These are phyloP conservation scores for Elongisporangium prolatum DNA, from an alignment of 352 stramenopile genomes.

Conservation along the genomic window DNA sequence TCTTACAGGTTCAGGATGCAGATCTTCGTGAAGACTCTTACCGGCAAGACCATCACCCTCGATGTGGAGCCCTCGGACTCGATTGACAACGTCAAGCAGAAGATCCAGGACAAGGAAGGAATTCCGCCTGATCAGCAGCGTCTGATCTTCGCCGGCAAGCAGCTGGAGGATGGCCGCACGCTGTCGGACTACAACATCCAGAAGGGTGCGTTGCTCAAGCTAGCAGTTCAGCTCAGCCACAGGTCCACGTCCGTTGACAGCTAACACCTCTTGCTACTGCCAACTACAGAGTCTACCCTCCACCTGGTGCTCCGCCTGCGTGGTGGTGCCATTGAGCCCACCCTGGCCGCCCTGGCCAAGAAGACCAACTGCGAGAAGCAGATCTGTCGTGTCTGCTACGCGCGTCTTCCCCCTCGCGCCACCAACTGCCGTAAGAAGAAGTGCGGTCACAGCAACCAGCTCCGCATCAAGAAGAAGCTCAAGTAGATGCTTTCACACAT, in stretches of 20 bases:
- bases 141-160: slow-evolving; percentile 94
- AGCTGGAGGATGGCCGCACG: slow-evolving; percentile 91
- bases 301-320: slow-evolving; percentile 95
- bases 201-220: slow-evolving; percentile 77
- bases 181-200: slow-evolving; percentile 91
- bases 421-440: slow-evolving; percentile 99
- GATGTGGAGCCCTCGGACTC: slow-evolving; percentile 96
- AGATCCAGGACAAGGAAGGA: slow-evolving; percentile 93
- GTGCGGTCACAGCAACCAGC: slow-evolving; percentile 99
- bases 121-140: slow-evolving; percentile 94
- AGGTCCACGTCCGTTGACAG: too few species aligned
- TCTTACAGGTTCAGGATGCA: slow-evolving; percentile 71
- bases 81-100: slow-evolving; percentile 98
- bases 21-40: slow-evolving; percentile 98
- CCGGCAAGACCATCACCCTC: slow-evolving; percentile 96
- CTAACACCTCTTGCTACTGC: too few species aligned
- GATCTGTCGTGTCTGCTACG: slow-evolving; percentile 99
- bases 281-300: slow-evolving; percentile 88
- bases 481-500: slow-evolving; percentile 87
- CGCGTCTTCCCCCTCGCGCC: slow-evolving; percentile 97
- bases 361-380: slow-evolving; percentile 99
- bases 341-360: slow-evolving; percentile 96
- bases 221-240: too few species aligned
- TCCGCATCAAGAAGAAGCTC: slow-evolving; percentile 99
- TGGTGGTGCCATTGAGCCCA: slow-evolving; percentile 94